Conservation (phyloP, 2,329 filamentous ascomycete species). For the Blastomyces gilchristii region DNA sequence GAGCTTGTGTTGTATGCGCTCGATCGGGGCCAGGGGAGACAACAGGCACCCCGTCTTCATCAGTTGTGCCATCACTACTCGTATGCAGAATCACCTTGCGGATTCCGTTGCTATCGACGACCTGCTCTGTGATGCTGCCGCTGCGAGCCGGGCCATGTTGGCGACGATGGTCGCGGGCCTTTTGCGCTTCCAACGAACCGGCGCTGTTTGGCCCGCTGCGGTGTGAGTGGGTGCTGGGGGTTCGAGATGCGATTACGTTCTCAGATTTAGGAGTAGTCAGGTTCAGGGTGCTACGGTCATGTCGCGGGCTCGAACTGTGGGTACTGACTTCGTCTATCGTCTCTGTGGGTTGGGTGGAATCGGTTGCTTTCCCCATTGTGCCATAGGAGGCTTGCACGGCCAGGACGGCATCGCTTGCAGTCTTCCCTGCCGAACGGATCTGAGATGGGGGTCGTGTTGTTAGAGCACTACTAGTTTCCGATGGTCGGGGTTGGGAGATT, state of each 20-base stretch:
- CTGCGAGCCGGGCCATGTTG: conserved; percentile 49
- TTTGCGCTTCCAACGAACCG: conserved; percentile 15
- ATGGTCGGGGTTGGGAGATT: conserved; percentile 23
- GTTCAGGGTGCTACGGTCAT: conserved; percentile 1
- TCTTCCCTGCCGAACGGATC: conserved; percentile 44
- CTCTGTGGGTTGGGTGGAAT: conserved; percentile 12
- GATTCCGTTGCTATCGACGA: conserved; percentile 63
- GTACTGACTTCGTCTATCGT: conserved; percentile 14
- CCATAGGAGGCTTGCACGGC: conserved; percentile 50
- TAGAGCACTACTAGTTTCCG: conserved; percentile 31
- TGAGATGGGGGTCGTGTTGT: conserved; percentile 47
- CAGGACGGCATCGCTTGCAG: conserved; percentile 56
- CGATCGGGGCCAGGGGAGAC: conserved; percentile 11
- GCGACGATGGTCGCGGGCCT: conserved; percentile 16
- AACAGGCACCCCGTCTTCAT: conserved; percentile 5
- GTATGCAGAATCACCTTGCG: conserved; percentile 67
- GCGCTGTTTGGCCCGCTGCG: neutral
- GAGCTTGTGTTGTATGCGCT: neutral
- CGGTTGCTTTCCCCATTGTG: conserved; percentile 26
- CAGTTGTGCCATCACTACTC: conserved; percentile 40
- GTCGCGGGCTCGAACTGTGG: neutral
- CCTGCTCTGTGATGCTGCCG: conserved; percentile 68
- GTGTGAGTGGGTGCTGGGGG: neutral
- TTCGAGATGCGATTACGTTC: neutral
- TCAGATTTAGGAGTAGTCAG: neutral